These are phyloP conservation scores for Lotus japonicus DNA, from an alignment of 306 rosid genomes.

Conservation along the genomic window DNA sequence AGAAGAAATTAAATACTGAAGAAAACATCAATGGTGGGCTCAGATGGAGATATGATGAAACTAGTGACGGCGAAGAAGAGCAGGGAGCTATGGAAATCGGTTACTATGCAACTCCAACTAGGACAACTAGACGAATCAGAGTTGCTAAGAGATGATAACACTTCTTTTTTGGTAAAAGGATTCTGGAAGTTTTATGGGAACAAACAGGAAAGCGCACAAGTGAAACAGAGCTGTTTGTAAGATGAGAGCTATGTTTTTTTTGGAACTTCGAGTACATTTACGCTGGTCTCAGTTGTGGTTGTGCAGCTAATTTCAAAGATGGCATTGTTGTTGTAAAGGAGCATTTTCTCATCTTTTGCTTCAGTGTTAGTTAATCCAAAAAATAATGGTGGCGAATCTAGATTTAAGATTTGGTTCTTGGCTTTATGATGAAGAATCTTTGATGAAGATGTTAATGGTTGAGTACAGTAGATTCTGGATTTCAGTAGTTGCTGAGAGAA, in stretches of 20 bases:
- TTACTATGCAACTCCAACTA: constrained; percentile 29
- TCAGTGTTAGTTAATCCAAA: not conserved
- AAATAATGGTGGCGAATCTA: no score
- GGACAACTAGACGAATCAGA: constrained; percentile 53
- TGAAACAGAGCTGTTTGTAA: constrained; percentile 11
- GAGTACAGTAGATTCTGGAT: no score
- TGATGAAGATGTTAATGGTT: no score
- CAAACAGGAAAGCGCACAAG: not conserved
- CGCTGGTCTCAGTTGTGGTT: constrained; percentile 18
- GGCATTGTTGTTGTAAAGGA: constrained; percentile 27
- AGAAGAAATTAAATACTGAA: constrained; percentile 25
- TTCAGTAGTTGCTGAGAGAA: no score
- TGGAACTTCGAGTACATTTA: not conserved
- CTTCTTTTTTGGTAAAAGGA: not conserved
- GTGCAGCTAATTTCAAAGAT: constrained; percentile 30
- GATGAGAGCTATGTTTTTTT: constrained; percentile 21
- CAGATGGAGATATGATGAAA: constrained; percentile 97
- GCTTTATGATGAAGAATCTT: no score
- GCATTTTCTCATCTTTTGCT: constrained; percentile 18
- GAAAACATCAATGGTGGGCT: constrained; percentile 46
- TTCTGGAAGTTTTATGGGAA: constrained; percentile 21
- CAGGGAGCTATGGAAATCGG: constrained; percentile 32
- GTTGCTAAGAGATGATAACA: constrained; percentile 45
- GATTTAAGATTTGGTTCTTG: no score
- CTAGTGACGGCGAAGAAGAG: constrained; percentile 71